Evolutionary conservation across 139 green algal genomes (phyloP).

Genomic region (Astrephomene gubernaculifera): DNA sequence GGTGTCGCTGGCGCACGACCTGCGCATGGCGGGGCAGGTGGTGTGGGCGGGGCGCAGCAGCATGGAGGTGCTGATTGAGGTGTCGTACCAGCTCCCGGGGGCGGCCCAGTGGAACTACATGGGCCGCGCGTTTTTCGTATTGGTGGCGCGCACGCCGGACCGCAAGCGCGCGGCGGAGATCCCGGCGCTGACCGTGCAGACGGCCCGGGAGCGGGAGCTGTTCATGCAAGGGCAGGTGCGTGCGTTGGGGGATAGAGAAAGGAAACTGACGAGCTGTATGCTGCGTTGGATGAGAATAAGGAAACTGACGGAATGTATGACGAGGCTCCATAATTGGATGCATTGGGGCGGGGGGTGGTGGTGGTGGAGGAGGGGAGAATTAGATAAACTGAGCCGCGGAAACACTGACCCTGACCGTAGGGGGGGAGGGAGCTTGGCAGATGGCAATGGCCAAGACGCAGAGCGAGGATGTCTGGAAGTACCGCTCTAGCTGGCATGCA

Average conservation of each 20-base stretch:
- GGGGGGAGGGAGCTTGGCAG: no score
- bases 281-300: not conserved
- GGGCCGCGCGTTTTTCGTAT: slow-evolving; percentile 47
- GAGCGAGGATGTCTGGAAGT: no score
- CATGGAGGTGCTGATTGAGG: slow-evolving; percentile 57
- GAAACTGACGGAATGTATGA: no score
- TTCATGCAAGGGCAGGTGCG: slow-evolving; percentile 42
- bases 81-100: not conserved
- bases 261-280: not conserved
- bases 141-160: slow-evolving; percentile 41
- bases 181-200: slow-evolving; percentile 39
- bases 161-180: slow-evolving; percentile 26
- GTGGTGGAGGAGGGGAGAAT: no score
- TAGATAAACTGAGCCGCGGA: no score
- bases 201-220: slow-evolving; percentile 29
- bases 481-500: no score
- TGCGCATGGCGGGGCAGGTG: slow-evolving; percentile 46
- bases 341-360: no score
- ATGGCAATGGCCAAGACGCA: no score
- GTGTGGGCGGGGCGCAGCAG: slow-evolving; percentile 53
- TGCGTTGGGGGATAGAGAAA: not conserved
- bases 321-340: no score
- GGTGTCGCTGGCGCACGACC: slow-evolving; percentile 12
- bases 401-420: no score
- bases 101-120: slow-evolving; percentile 29